Evolutionary conservation across 441 rosid species (phyloP).

Genomic region (Pelargonium fulgidum): DNA sequence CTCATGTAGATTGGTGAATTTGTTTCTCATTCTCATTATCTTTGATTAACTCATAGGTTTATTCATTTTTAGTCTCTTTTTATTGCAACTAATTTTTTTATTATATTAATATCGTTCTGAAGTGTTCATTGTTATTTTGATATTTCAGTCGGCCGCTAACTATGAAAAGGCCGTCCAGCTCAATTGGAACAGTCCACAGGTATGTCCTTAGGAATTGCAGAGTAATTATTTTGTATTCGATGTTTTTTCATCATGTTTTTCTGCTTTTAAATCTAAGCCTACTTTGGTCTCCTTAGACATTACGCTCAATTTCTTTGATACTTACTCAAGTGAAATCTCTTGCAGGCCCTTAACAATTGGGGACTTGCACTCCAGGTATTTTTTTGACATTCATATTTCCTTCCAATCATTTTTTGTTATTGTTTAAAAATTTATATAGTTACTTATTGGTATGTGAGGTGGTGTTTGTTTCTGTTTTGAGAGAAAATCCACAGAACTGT

Average conservation of each 20-base stretch:
- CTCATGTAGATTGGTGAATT: background rate
- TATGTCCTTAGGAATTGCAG: slow-evolving; percentile 17
- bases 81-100: background rate
- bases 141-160: slow-evolving; percentile 78
- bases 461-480: slow-evolving; percentile 8
- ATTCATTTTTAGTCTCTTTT: background rate
- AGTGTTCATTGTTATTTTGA: slow-evolving; percentile 16
- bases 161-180: slow-evolving; percentile 94
- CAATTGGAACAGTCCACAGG: slow-evolving; percentile 99
- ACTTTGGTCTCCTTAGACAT: background rate
- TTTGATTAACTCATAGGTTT: background rate
- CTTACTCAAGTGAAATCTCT: slow-evolving; percentile 18
- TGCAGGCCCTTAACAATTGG: slow-evolving; percentile 97
- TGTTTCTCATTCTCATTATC: slow-evolving; percentile 4
- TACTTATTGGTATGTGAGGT: background rate
- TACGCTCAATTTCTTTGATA: background rate
- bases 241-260: slow-evolving; percentile 14
- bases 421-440: too few species aligned
- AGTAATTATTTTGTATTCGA: slow-evolving; percentile 9
- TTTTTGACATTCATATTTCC: slow-evolving; percentile 13
- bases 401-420: background rate
- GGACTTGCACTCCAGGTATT: slow-evolving; percentile 92
- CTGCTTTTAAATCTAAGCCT: slow-evolving; percentile 14
- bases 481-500: background rate
- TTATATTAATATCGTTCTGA: slow-evolving; percentile 5